Base-by-base conservation (phyloP, 305 asterid species). In the Solanum chacoense region DNA sequence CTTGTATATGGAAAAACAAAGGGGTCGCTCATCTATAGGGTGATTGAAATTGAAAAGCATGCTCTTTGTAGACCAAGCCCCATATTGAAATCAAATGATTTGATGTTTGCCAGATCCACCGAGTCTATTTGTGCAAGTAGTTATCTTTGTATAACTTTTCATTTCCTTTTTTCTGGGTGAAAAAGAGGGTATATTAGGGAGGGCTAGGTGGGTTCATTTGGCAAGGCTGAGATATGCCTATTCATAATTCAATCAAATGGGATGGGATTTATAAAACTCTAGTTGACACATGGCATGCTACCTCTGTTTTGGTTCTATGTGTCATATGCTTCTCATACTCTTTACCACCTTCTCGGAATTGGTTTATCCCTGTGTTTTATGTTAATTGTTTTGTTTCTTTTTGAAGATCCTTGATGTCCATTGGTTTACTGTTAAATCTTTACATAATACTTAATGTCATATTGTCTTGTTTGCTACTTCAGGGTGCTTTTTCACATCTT, bases 401-500 rank as follows among this genome's bases (percentile, higher is more conserved):
- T 45, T 16, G 1, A 18, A 3, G 86, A 5, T 45, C 11, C 86
- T 29, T 22, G n/a, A 42, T 81, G 26, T 22, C 87, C 1, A 6
- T 1, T 84, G 10, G 2, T 84, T 10, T 55, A 84, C 87, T 84
- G n/a, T 29, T 31, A 59, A 50, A 3, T 55, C 87, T 84, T 32
- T 16, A n/a, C 84, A 16, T 20, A 50, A 55, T 55, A 5, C 86
- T 16, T 26, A 73, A 24, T 76, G 34, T 13, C 26, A 11, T 35
- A 18, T 24, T 50, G 38, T 89, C 65, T 42, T 55, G 36, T 40
- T 13, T 29, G 32, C 77, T 76, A 16, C 77, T 85, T 76, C 92
- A 96, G 99, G 98, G 73, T 97, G 98, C 90, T 94, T 97, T 93
- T 97, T 94, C 94, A 97, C 98, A 14, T 91, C 98, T 7, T 94